Base-by-base conservation (phyloP, 192 early-diverging fungal species). In the Helicostylum pulchrum region DNA sequence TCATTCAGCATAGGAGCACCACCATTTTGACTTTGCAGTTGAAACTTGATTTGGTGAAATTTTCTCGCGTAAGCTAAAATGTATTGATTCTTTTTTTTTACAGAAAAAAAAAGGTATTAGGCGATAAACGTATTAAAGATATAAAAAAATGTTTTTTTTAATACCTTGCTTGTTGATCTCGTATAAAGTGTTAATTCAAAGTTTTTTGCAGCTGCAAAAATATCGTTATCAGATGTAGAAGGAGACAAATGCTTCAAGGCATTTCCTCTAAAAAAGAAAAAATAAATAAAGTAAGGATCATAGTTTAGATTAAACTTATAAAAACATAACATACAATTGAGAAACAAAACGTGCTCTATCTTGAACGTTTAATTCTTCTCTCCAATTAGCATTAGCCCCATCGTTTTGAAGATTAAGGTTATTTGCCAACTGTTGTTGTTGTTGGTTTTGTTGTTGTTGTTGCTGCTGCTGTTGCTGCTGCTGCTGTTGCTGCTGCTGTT, bases 301-400 rank as follows among this genome's bases (percentile, higher is more conserved):
- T 44, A 45, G 7, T 59, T 21, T 26, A 20, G 14, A 52, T 52
- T 52, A 7, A 26, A 30, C 20, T 2, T 0, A 3, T 14, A 52
- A 8, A 50, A 32, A 12, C 32, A 63, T 39, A 48, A 58, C 62
- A 50, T 71, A 71, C 69, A 71, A 42, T 60, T 71, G 69, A 30
- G 61, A 45, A 10, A 73, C 71, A 45, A 73, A 64, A 30, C 61
- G 65, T 26, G 65, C 66, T 64, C 71, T 67, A 12, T 73, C 71
- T 53, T 62, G 60, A 17, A 67, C 60, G 17, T 61, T 68, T 39
- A 73, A 21, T 48, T 73, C 71, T 23, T 73, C 71, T 60, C 71
- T 65, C 71, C 71, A 73, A 19, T 67, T 68, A 3, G 71, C 54
- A 46, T 67, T 68, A n/a, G 64, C 59, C 10, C 47, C 26, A 17